A percentile compares a stretch with the other conserved stretches of the same genome.
Conservation (phyloP, 805 yeast species). For the Sugiyamaella lignohabitans region DNA sequence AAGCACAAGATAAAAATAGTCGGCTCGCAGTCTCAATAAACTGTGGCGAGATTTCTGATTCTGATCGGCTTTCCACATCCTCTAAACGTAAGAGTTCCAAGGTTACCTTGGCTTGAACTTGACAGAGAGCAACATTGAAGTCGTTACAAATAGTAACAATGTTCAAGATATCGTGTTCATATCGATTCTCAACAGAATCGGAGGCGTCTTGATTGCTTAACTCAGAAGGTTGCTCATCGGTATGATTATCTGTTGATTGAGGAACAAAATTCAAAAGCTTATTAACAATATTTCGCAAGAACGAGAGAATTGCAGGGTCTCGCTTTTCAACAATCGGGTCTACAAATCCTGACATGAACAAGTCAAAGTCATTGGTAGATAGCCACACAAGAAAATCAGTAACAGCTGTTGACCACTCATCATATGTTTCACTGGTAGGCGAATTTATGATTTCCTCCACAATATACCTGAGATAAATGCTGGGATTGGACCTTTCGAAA, state of each 20-base stretch:
- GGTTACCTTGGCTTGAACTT: constrained; percentile 12
- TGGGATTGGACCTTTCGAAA: constrained; percentile 14
- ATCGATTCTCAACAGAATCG: neutral
- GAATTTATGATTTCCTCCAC: constrained; percentile 11
- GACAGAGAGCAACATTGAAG: constrained; percentile 19
- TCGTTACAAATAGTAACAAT: constrained; percentile 10
- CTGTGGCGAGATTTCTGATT: neutral
- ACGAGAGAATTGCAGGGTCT: neutral
- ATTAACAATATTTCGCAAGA: constrained; percentile 4
- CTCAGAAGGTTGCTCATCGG: no score
- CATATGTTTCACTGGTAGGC: neutral
- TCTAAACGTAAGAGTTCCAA: constrained; percentile 3
- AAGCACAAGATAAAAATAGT: constrained; percentile 1
- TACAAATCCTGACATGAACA: constrained; percentile 8
- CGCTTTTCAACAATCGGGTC: constrained; percentile 16
- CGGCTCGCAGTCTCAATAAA: neutral
- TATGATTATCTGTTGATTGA: neutral
- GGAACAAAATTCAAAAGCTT: constrained; percentile 1
- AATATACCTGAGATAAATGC: constrained; percentile 14
- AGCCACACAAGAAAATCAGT: constrained; percentile 11
- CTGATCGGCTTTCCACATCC: neutral
- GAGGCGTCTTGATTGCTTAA: neutral
- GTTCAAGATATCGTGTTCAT: constrained; percentile 4
- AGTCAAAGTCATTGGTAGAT: constrained; percentile 7
- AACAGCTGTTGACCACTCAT: constrained; percentile 10